These are phyloP conservation scores for Ogataea hybrid DNA, from an alignment of 1,139 yeast genomes.

Conservation along the genomic window DNA sequence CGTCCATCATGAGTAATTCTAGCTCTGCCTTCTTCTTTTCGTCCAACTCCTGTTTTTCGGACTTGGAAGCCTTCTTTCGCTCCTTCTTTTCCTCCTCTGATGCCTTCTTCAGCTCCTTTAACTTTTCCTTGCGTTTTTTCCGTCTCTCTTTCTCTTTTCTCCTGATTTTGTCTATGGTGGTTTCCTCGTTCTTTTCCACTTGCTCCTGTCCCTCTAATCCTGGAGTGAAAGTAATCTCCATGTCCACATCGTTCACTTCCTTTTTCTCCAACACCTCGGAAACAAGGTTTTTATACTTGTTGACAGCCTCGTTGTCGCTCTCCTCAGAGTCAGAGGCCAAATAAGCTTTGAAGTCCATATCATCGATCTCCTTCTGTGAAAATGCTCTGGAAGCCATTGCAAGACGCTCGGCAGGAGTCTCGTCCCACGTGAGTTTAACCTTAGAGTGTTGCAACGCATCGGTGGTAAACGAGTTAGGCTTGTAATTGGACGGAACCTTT, in stretches of 20 bases:
- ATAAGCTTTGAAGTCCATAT: conserved; percentile 95
- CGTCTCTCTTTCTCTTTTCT: conserved; percentile 93
- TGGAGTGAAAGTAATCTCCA: conserved; percentile 96
- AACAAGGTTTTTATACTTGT: conserved; percentile 56
- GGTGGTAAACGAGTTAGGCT: conserved; percentile 84
- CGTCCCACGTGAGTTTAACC: conserved; percentile 96
- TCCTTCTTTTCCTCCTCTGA: conserved; percentile 69
- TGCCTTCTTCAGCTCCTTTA: conserved; percentile 71
- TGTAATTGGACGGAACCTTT: conserved; percentile 72
- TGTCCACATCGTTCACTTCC: conserved; percentile 64
- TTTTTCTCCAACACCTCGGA: conserved; percentile 32
- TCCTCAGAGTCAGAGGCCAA: conserved; percentile 85
- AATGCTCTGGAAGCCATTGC: conserved; percentile 78
- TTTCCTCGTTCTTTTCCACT: conserved; percentile 56
- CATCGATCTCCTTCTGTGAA: conserved; percentile 88
- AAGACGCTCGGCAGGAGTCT: conserved; percentile 90
- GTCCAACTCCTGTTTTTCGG: conserved; percentile 29
- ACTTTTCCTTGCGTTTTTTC: conserved; percentile 71
- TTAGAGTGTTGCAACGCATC: conserved; percentile 94
- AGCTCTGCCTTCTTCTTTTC: conserved; percentile 63
- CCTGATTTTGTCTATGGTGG: conserved; percentile 77
- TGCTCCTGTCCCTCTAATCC: conserved; percentile 49
- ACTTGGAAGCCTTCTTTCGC: conserved; percentile 31
- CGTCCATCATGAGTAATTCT: conserved; percentile 74
- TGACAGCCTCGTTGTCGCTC: conserved; percentile 42